Evolutionary conservation across 192 early-diverging fungal genomes (phyloP), one percentile per base, ranked within the genome.

Genomic region (Coemansia asiatica): DNA sequence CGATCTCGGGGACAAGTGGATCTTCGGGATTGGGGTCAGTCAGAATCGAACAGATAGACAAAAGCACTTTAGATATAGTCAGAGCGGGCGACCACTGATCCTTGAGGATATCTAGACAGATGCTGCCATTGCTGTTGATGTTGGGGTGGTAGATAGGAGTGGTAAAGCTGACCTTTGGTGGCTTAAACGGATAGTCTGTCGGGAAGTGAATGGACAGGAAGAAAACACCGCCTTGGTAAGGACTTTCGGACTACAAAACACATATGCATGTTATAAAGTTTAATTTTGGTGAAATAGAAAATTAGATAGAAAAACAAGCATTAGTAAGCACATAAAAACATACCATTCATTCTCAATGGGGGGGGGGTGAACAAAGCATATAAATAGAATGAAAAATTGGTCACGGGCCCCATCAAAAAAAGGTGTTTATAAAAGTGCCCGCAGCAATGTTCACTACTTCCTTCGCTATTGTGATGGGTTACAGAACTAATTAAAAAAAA

Each of bases 21-120:
- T 97, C 95, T 74, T 93, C 89, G 35, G 97, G 97, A 74, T 99
- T 99, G 59, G 97, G 95, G 85, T 99, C 97, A 33, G 95, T 97
- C 68, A 99, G 86, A 85, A 99, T 85, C 50, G 95, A 98, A 76
- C 95, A 98, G 72, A 98, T 96, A n/a, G 95, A 97, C 62, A 98
- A 84, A 49, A 98, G 86, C 23, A 98, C 94, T 86, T 98, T 98
- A 64, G 94, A 96, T 63, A 98, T 96, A 63, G 97, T 98, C 63
- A 98, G 85, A 48, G 97, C 95, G 66, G 97, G 95, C 56, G 93
- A 95, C 97, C 97, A 98, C 74, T 98, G 95, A 75, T 98, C 97
- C 73, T 88, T 94, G 76, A 98, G 85, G 70, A 98, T 98, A 79
- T 98, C 97, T 80, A 98, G 83, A 72, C 95, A 98, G 76, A 98